Percentiles rank a stretch among this genome's conserved stretches.
Conservation (phyloP, 2,329 filamentous ascomycete species). For the Teratosphaeria epicoccoides region DNA sequence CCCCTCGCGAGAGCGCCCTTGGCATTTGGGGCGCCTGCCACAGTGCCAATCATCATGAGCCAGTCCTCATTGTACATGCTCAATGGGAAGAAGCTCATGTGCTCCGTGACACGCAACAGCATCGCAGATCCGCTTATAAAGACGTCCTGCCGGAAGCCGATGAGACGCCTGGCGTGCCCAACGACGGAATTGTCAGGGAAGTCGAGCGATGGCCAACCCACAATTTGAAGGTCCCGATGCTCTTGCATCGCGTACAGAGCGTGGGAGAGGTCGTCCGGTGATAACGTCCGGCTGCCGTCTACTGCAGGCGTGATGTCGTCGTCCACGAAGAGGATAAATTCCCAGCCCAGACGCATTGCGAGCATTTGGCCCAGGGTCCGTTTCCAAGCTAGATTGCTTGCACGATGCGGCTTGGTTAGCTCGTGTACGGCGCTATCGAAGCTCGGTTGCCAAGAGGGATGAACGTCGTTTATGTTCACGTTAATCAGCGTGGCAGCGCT, state of each 20-base stretch:
- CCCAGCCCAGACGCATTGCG: neutral
- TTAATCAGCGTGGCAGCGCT: neutral
- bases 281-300: neutral
- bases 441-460: neutral
- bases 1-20: neutral
- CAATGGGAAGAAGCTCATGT: neutral
- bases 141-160: neutral
- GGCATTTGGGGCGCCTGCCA: neutral
- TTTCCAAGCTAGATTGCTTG: neutral
- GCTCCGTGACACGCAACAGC: neutral
- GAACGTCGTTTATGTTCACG: neutral
- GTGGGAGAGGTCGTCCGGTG: neutral
- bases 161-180: neutral
- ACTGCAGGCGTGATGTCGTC: neutral
- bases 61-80: neutral
- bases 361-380: neutral
- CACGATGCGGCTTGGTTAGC: neutral
- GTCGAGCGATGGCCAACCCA: neutral
- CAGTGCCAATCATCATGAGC: neutral
- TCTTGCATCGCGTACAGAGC: neutral
- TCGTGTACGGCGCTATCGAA: neutral
- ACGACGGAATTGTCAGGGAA: neutral
- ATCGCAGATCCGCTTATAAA: neutral
- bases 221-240: neutral
- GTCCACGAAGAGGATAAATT: neutral